Evolutionary conservation across 441 rosid species (phyloP).

Genomic region (Gossypium armourianum): DNA sequence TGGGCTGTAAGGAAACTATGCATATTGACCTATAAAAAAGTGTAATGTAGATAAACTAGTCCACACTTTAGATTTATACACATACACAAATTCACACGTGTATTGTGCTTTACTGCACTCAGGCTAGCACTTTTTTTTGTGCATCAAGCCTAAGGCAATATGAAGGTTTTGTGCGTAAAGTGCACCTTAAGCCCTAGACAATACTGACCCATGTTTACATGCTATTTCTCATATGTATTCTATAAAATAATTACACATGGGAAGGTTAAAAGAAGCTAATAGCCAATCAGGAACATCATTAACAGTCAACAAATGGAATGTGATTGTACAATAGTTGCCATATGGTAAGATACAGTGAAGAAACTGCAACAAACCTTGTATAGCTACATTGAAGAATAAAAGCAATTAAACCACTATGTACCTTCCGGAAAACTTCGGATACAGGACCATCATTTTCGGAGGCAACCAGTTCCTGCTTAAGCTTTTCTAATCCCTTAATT

Average conservation of each 20-base stretch:
- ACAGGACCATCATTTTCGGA: conserved; percentile 93
- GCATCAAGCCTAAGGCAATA: no score
- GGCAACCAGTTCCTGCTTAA: conserved; percentile 70
- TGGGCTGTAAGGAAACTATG: no score
- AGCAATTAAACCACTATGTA: conserved; percentile 17
- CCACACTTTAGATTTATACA: no score
- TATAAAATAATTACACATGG: neutral
- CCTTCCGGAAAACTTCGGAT: conserved; percentile 79
- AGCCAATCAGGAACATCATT: neutral
- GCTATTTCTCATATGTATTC: neutral
- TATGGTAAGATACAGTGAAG: neutral
- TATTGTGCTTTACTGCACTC: no score
- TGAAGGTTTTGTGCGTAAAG: no score
- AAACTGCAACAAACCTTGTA: conserved; percentile 10
- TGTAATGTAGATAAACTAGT: no score
- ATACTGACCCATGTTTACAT: neutral
- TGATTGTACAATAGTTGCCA: neutral
- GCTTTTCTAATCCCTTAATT: conserved; percentile 85
- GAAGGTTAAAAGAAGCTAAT: neutral
- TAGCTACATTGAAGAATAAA: conserved; percentile 9
- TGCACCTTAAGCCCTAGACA: no score
- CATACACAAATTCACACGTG: no score
- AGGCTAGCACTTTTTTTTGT: no score
- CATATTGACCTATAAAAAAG: no score
- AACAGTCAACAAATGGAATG: neutral